These are phyloP conservation scores for Pseudonectria foliicola DNA, from an alignment of 2,329 filamentous ascomycete genomes.

Conservation along the genomic window DNA sequence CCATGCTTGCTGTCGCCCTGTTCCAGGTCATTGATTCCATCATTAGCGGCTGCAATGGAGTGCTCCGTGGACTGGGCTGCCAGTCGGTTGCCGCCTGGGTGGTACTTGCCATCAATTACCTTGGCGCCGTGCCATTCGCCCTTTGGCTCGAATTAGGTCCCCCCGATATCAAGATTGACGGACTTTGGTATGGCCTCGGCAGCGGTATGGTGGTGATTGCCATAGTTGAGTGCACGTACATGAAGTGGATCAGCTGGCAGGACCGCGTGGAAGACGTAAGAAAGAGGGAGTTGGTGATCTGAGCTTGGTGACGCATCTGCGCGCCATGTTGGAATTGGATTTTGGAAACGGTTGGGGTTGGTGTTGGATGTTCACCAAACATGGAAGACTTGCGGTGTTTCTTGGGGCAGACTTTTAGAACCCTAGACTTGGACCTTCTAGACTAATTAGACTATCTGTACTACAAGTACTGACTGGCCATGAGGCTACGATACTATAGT, in stretches of 20 bases:
- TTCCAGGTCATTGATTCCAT: conserved; percentile 9
- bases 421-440: too few species aligned
- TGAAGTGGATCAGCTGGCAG: conserved; percentile 19
- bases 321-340: too few species aligned
- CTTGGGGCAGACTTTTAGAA: too few species aligned
- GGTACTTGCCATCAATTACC: conserved; percentile 30
- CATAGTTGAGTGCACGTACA: conserved; percentile 15
- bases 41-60: conserved; percentile 25
- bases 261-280: conserved; percentile 17
- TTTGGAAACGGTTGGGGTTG: too few species aligned
- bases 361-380: too few species aligned
- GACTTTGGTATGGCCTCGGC: conserved; percentile 18
- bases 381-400: too few species aligned
- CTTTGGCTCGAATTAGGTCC: conserved; percentile 32
- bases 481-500: too few species aligned
- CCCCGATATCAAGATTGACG: conserved; percentile 21
- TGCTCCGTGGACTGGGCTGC: conserved; percentile 32
- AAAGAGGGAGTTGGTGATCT: conserved; percentile 10
- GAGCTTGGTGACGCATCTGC: conserved; percentile 17
- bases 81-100: conserved; percentile 31
- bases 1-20: conserved; percentile 5
- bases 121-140: conserved; percentile 30
- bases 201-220: conserved; percentile 18
- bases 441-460: too few species aligned
- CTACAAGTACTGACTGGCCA: too few species aligned